phyloP scores from a whole-genome alignment of 495 filamentous ascomycete genomes.

The Apiosordaria backusii region DNA sequence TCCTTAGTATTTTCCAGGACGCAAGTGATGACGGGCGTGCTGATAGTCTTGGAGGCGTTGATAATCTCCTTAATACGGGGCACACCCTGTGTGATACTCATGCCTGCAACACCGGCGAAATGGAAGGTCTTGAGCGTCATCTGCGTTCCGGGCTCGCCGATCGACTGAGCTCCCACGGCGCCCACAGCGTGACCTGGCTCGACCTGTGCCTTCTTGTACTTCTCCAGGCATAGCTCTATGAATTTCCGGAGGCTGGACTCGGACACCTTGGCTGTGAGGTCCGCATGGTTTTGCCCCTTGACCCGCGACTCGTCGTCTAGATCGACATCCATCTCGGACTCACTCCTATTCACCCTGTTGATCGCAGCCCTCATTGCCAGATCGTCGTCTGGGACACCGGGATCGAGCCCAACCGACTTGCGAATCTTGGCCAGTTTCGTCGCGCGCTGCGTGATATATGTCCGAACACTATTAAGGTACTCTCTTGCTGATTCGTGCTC shows the following conservation, averaged over 20 bases:
- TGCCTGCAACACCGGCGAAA: slow-evolving; percentile 98
- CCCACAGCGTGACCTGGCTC: slow-evolving; percentile 97
- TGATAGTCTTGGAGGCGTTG: slow-evolving; percentile 89
- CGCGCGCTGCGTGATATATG: slow-evolving; percentile 56
- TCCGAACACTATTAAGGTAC: slow-evolving; percentile 73
- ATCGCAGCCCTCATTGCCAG: slow-evolving; percentile 13
- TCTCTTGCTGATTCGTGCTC: slow-evolving; percentile 79
- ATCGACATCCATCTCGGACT: slow-evolving; percentile 14
- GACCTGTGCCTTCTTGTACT: slow-evolving; percentile 84
- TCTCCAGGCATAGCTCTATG: slow-evolving; percentile 75
- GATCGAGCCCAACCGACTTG: slow-evolving; percentile 39
- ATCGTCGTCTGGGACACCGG: slow-evolving; percentile 24
- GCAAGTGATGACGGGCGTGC: slow-evolving; percentile 89
- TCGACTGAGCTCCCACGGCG: slow-evolving; percentile 94
- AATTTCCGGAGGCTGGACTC: slow-evolving; percentile 66
- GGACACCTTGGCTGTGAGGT: slow-evolving; percentile 79
- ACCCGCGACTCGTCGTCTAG: slow-evolving; percentile 5
- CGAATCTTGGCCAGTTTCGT: slow-evolving; percentile 50
- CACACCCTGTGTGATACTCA: slow-evolving; percentile 98
- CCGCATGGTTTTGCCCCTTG: slow-evolving; percentile 38
- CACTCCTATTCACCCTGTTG: slow-evolving; percentile 9
- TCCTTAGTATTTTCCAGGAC: slow-evolving; percentile 65
- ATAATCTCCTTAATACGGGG: slow-evolving; percentile 99
- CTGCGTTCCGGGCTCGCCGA: slow-evolving; percentile 96
- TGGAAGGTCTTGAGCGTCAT: slow-evolving; percentile 99